Conservation (phyloP, 148 eudicot species). For the Fagopyrum homotropicum region DNA sequence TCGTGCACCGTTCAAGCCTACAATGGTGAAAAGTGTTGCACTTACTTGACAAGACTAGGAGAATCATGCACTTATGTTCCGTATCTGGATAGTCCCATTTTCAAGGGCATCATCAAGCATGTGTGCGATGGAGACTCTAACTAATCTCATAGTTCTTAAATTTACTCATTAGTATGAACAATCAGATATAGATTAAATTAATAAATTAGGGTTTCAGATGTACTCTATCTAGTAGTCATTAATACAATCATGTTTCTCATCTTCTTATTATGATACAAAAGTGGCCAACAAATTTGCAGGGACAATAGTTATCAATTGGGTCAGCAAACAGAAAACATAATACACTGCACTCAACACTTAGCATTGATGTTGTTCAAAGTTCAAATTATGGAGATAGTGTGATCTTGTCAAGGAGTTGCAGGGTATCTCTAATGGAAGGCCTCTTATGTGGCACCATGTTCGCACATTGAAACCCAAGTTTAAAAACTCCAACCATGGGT, state of each 20-base stretch:
- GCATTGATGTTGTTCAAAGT: not conserved
- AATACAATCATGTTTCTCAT: not conserved
- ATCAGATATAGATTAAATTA: no score
- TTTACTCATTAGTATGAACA: no score
- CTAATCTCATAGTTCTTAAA: not conserved
- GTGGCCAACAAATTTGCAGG: not conserved
- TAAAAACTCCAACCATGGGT: slow-evolving; percentile 49
- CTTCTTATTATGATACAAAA: not conserved
- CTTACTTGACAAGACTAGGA: not conserved
- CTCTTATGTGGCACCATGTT: slow-evolving; percentile 69
- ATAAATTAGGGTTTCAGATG: not conserved
- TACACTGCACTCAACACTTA: not conserved
- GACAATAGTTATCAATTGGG: not conserved
- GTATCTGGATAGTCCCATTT: not conserved
- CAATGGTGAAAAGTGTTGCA: not conserved
- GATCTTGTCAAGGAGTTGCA: slow-evolving; percentile 67
- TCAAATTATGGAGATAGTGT: slow-evolving; percentile 16
- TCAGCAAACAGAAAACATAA: not conserved
- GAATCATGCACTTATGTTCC: not conserved
- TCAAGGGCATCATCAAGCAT: not conserved
- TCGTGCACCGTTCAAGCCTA: not conserved
- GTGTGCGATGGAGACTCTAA: not conserved
- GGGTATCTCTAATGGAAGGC: slow-evolving; percentile 81
- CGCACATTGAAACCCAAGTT: slow-evolving; percentile 85
- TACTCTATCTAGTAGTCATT: not conserved